Percentiles rank a stretch among this genome's conserved stretches.
Conservation (phyloP, 2,329 filamentous ascomycete genomes). For the Rosellinia necatrix region DNA sequence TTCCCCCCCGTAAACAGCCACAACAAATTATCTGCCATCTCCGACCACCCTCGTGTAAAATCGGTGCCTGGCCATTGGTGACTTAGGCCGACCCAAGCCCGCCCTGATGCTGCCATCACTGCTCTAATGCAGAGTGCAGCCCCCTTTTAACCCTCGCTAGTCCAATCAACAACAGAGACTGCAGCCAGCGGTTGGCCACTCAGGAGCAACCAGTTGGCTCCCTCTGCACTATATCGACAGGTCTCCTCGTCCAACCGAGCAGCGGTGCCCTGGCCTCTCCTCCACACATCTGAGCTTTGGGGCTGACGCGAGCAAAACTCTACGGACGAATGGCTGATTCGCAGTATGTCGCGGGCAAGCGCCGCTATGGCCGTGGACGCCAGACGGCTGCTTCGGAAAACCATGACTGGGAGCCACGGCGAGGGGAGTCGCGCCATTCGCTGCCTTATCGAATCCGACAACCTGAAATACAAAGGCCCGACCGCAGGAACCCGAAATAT, state of each 20-base stretch:
- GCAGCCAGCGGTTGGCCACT: conserved; percentile 40
- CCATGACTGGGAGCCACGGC: conserved; percentile 40
- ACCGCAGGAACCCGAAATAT: conserved; percentile 34
- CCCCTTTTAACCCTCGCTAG: conserved; percentile 31
- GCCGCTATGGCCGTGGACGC: conserved; percentile 37
- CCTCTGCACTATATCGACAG: conserved; percentile 37
- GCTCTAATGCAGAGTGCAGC: conserved; percentile 40
- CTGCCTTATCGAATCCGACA: conserved; percentile 43
- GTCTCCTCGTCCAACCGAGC: conserved; percentile 36
- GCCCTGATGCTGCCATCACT: conserved; percentile 39
- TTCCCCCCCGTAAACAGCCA: conserved; percentile 1
- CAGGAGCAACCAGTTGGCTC: conserved; percentile 43
- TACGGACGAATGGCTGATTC: conserved; percentile 41
- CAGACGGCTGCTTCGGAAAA: conserved; percentile 37
- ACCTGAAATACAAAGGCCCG: conserved; percentile 43
- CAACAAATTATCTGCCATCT: conserved; percentile 29
- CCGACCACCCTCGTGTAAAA: conserved; percentile 32
- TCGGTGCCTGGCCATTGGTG: conserved; percentile 35
- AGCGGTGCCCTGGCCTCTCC: conserved; percentile 33
- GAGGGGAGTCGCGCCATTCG: conserved; percentile 39
- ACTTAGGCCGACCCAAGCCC: conserved; percentile 33
- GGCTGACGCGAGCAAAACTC: conserved; percentile 34
- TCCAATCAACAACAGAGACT: conserved; percentile 16
- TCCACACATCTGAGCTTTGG: conserved; percentile 35
- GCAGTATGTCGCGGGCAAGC: conserved; percentile 38